phyloP scores from a whole-genome alignment of 23 red algal genomes.

The Gracilaria gracilis region DNA sequence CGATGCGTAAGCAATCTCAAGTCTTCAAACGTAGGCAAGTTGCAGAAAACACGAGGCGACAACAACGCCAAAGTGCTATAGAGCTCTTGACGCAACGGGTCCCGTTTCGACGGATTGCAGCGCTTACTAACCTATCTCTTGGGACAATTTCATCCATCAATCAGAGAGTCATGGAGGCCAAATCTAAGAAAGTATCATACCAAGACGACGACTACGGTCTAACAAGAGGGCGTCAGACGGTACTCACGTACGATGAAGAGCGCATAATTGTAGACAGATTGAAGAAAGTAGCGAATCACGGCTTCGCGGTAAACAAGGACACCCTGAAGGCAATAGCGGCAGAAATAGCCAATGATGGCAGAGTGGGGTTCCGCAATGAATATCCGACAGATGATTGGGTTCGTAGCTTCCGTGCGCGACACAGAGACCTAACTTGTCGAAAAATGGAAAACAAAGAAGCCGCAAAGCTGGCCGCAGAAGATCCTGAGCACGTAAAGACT shows the following conservation, averaged over 20 bases:
- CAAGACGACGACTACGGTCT: too few relatives aligned
- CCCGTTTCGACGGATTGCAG: too few relatives aligned
- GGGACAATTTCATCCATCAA: too few relatives aligned
- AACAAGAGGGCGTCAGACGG: neutral
- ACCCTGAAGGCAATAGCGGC: slow-evolving; percentile 5
- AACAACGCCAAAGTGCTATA: too few relatives aligned
- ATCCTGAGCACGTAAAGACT: neutral
- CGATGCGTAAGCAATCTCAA: too few relatives aligned
- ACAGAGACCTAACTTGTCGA: slow-evolving; percentile 33
- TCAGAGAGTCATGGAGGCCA: too few relatives aligned
- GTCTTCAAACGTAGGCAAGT: too few relatives aligned
- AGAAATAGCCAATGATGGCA: neutral
- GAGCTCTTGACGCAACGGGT: too few relatives aligned
- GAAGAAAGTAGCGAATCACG: neutral
- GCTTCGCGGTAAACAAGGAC: neutral
- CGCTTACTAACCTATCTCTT: too few relatives aligned
- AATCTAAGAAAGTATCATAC: too few relatives aligned
- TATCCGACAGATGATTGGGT: slow-evolving; percentile 1
- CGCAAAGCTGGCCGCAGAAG: neutral
- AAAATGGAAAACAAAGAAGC: slow-evolving; percentile 33
- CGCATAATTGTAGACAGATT: neutral
- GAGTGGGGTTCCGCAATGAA: neutral
- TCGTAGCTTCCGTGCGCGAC: slow-evolving; percentile 1
- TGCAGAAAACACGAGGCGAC: too few relatives aligned
- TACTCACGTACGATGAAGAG: slow-evolving; percentile 11